Conservation (phyloP, 257 asterid species). For the Ocimum tenuiflorum region DNA sequence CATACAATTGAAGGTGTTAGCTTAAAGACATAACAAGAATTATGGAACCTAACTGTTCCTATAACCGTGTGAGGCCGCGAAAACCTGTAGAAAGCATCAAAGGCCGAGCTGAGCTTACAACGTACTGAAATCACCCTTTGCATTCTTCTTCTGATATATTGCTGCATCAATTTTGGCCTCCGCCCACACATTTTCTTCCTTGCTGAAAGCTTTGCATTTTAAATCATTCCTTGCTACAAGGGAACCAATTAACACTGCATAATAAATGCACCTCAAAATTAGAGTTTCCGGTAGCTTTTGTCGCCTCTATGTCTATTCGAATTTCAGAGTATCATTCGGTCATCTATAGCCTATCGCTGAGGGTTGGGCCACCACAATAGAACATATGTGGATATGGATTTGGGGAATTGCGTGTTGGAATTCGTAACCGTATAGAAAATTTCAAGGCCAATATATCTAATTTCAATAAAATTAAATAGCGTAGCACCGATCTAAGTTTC, state of each 20-base stretch:
- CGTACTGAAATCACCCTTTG: slow-evolving; percentile 17
- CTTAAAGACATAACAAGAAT: slow-evolving; percentile 6
- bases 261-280: not conserved
- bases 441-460: too few species aligned
- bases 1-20: not conserved
- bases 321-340: not conserved
- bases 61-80: slow-evolving; percentile 91
- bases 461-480: too few species aligned
- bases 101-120: slow-evolving; percentile 37
- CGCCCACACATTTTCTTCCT: slow-evolving; percentile 25
- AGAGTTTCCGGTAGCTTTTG: not conserved
- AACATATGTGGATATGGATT: not conserved
- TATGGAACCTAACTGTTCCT: slow-evolving; percentile 74
- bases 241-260: slow-evolving; percentile 25
- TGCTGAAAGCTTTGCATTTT: slow-evolving; percentile 42
- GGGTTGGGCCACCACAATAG: not conserved
- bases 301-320: not conserved
- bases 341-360: not conserved
- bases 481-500: too few species aligned
- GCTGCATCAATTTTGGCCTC: slow-evolving; percentile 25
- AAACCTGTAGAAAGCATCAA: slow-evolving; percentile 83
- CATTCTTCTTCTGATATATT: slow-evolving; percentile 25
- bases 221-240: slow-evolving; percentile 27
- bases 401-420: too few species aligned
- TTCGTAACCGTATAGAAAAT: too few species aligned